These are phyloP conservation scores for Dunaliella primolecta DNA, from an alignment of 139 green algal species.

Conservation along the genomic window DNA sequence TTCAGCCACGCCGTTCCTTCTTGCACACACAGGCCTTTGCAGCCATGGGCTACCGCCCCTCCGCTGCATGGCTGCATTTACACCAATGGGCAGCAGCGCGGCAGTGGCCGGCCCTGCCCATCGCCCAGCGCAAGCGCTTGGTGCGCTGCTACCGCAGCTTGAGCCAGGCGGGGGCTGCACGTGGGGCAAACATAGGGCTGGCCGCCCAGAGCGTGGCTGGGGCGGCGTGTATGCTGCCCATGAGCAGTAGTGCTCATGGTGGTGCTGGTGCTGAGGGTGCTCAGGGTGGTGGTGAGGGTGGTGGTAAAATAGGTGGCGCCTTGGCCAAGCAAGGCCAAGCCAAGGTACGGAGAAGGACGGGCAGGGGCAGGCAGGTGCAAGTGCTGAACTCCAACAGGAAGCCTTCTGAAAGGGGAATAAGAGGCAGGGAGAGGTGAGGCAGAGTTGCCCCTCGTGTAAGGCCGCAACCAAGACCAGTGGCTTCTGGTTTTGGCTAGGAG, in stretches of 20 bases:
- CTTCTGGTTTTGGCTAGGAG: too few species aligned
- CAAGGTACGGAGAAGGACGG: too few species aligned
- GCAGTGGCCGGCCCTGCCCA: conserved; percentile 2
- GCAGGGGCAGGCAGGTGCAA: too few species aligned
- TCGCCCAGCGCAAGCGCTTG: background rate
- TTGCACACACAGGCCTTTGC: background rate
- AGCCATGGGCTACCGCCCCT: background rate
- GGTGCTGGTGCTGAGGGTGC: background rate
- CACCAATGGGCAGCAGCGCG: conserved; percentile 4
- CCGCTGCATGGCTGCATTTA: background rate
- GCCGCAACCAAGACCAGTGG: too few species aligned
- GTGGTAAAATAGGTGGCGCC: too few species aligned
- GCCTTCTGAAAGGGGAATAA: too few species aligned
- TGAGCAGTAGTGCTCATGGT: background rate
- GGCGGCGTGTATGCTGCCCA: background rate
- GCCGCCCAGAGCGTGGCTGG: background rate
- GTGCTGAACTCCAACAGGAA: too few species aligned
- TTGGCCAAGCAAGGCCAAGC: too few species aligned
- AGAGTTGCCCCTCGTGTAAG: too few species aligned
- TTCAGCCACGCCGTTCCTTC: too few species aligned
- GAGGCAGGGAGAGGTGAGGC: too few species aligned
- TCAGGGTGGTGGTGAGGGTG: too few species aligned
- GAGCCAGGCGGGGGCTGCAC: background rate
- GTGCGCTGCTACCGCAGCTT: background rate
- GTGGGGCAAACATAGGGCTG: background rate